phyloP scores from a whole-genome alignment of 1,284 basidiomycete species.

The Malassezia japonica region DNA sequence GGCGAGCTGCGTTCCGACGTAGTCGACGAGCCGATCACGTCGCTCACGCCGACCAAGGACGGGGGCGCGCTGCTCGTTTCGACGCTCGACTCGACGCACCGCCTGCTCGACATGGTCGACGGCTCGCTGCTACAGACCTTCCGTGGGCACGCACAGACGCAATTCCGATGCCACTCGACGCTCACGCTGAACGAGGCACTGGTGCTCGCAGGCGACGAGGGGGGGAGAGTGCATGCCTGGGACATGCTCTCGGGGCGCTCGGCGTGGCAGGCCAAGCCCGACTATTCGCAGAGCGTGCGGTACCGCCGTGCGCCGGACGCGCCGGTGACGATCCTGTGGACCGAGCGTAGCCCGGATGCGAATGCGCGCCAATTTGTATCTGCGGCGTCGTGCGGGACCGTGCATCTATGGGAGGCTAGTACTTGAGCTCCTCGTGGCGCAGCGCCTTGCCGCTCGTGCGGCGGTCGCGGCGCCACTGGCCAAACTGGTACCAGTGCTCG shows the following conservation, averaged over 20 bases:
- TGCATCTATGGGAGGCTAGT: constrained; percentile 36
- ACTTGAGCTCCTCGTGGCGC: constrained; percentile 19
- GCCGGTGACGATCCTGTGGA: constrained; percentile 66
- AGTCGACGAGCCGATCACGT: constrained; percentile 66
- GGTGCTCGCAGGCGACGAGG: constrained; percentile 79
- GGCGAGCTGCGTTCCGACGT: constrained; percentile 79
- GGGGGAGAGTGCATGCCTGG: constrained; percentile 80
- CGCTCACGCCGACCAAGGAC: constrained; percentile 62
- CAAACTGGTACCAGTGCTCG: constrained; percentile 8
- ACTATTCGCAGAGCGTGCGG: constrained; percentile 54
- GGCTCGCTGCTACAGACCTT: constrained; percentile 81
- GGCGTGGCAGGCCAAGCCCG: constrained; percentile 10
- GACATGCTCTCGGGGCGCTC: constrained; percentile 54
- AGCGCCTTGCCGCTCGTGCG: constrained; percentile 15
- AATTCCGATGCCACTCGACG: constrained; percentile 70
- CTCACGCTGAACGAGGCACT: constrained; percentile 67
- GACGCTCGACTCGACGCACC: constrained; percentile 70
- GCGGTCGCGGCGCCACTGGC: constrained; percentile 15
- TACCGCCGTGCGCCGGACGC: constrained; percentile 63
- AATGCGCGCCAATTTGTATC: constrained; percentile 61
- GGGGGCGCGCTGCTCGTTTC: constrained; percentile 67
- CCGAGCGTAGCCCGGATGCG: constrained; percentile 63
- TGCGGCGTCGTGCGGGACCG: constrained; percentile 59
- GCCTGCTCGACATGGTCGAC: constrained; percentile 72
- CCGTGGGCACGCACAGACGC: constrained; percentile 62